Base-by-base conservation (phyloP, 352 stramenopile species). In the Aphanomyces invadans region DNA sequence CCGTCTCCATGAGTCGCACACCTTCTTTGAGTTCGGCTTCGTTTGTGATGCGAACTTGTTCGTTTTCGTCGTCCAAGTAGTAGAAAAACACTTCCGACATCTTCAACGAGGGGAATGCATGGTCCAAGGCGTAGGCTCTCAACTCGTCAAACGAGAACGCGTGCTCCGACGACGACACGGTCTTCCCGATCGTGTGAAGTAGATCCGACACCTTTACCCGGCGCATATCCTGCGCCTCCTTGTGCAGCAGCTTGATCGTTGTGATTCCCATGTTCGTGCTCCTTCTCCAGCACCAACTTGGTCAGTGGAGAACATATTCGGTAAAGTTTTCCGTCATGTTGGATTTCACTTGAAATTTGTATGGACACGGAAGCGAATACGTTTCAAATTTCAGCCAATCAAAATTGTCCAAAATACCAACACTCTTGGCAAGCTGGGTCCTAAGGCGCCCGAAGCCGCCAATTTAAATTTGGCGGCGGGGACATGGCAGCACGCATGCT, bases 231-330 rank as follows among this genome's bases (percentile, higher is more conserved):
- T 90, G 74, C 75, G 86, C 79, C 68, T 88, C 83, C 71, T 75
- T 74, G 78, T 81, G 90, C 53, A 86, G 75, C 62, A 92, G 87
- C 80, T 92, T 92, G 70, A 92, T 80, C 74, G 84, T 92, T 75
- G 80, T 76, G 36, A 64, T 64, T 3, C 32, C 32, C 81, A 90
- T 92, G 21, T 12, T 54, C 38, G 17, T 54, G 36, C 36, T 38
- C 36, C 57, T 67, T 59, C 45, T 67, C 48, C 59, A n/a, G 7
- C 5, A 23, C 10, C 46, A 25, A 56, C 33, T 56, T 45, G 46
- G 60, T 57, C 42, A 56, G 19, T 64, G 21, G 36, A 15, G 36
- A 42, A 15, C 7, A 42, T 15, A 42, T 42, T 42, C 36, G 36
- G 36, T 42, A 15, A 15, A 42, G 7, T 42, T 42, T 42, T 7